Evolutionary conservation across 495 filamentous ascomycete species (phyloP), one percentile per base, ranked within the genome.

Genomic region (Sordaria brevicollis): DNA sequence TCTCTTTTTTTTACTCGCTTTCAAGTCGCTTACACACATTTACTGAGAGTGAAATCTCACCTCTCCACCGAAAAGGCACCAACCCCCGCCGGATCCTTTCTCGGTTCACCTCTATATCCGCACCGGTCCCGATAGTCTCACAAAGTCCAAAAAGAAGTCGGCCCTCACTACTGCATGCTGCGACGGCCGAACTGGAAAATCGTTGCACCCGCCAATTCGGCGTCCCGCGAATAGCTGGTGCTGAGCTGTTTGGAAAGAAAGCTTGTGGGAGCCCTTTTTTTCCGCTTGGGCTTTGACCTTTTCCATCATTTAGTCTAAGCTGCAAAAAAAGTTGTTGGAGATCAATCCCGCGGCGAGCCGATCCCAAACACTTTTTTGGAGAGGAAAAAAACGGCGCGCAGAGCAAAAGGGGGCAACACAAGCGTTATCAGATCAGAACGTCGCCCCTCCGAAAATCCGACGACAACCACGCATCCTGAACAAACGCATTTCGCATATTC

Each of bases 221-320:
- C 76, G 75, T 73, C 70, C 72, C 74, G 71, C 71, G 68, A 77
- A 68, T 72, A 75, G 72, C 69, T 68, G 57, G 71, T 68, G 70
- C 71, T 72, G 73, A 69, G 70, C 71, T 72, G 73, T 36, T 36
- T 36, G 35, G 35, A 36, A n/a, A n/a, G n/a, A n/a, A n/a, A 57
- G 49, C 49, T 29, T 10, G 21, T 54, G 21, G 43, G 43, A 29
- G 21, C 43, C n/a, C n/a, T n/a, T n/a, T n/a, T 29, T 43, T 43
- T 21, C n/a, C 21, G 49, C 49, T 62, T n/a, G 15, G 49, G 49
- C 25, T 62, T 62, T 31, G 25, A 31, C 49, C 49, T 57, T 25
- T 57, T 57, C n/a, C n/a, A n/a, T n/a, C n/a, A n/a, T 57, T 57
- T 57, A 6, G 21, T 62, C 19, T 54, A 21, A 49, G 9, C 41